Evolutionary conservation across 345 rosid species (phyloP).

Genomic region (Triadica sebifera): DNA sequence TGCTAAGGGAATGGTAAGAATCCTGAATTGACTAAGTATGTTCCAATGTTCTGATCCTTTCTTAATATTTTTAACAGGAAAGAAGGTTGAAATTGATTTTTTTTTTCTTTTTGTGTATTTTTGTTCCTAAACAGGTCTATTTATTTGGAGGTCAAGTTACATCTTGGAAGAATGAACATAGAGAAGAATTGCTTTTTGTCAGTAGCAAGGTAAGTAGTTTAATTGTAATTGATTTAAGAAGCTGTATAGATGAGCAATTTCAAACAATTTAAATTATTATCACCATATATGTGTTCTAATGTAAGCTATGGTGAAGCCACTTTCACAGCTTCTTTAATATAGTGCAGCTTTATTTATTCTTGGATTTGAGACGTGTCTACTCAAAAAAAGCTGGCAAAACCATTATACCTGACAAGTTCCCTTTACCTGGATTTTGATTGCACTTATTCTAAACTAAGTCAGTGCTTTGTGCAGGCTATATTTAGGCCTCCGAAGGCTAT

Average conservation of each 20-base stretch:
- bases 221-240: not conserved
- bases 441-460: not conserved
- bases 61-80: not conserved
- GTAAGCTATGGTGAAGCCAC: not conserved
- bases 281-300: not conserved
- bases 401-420: not conserved
- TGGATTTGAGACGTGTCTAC: not conserved
- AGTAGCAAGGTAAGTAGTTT: conserved; percentile 60
- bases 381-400: not conserved
- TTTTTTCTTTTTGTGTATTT: no score
- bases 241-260: not conserved
- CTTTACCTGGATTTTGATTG: not conserved
- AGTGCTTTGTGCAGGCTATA: conserved; percentile 25
- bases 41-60: not conserved
- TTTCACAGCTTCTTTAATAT: not conserved
- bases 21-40: not conserved
- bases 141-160: conserved; percentile 91
- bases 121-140: conserved; percentile 50
- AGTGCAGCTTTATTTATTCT: not conserved
- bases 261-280: not conserved
- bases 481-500: conserved; percentile 30
- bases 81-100: not conserved
- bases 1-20: no score
- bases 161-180: conserved; percentile 91
- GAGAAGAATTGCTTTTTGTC: conserved; percentile 79